phyloP scores from a whole-genome alignment of 768 basidiomycete species.

The Mycena vitilis region DNA sequence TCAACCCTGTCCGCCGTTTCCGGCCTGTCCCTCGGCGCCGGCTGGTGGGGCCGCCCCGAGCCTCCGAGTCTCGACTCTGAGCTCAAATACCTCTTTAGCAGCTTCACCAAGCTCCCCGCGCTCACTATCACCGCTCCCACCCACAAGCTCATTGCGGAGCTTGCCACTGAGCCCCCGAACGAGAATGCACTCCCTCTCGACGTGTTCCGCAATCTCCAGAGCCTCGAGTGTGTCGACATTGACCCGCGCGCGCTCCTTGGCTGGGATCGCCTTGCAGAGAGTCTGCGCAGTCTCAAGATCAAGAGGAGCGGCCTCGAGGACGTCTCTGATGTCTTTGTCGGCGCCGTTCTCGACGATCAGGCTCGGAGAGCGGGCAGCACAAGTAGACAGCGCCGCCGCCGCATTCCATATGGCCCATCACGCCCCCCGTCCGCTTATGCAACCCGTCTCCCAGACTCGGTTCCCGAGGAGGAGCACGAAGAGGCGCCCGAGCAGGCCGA shows the following conservation, averaged over 20 bases:
- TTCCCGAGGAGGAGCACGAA: conserved; percentile 67
- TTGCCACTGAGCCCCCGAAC: conserved; percentile 74
- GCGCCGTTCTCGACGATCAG: conserved; percentile 83
- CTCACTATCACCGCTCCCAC: conserved; percentile 74
- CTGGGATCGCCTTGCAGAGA: conserved; percentile 83
- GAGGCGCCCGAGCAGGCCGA: conserved; percentile 46
- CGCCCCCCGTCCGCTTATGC: conserved; percentile 60
- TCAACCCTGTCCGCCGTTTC: conserved; percentile 85
- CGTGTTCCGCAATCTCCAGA: conserved; percentile 86
- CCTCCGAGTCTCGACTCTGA: conserved; percentile 74
- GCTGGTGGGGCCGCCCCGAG: conserved; percentile 78
- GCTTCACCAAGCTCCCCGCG: conserved; percentile 91
- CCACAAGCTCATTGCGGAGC: conserved; percentile 73
- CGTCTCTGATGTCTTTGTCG: conserved; percentile 79
- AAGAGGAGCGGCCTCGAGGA: conserved; percentile 87
- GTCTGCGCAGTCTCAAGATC: conserved; percentile 79
- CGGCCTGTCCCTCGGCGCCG: conserved; percentile 73
- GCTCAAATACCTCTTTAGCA: conserved; percentile 88
- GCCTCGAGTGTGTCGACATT: conserved; percentile 79
- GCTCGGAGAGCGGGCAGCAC: conserved; percentile 69
- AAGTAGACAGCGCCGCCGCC: conserved; percentile 58
- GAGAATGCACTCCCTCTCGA: conserved; percentile 85
- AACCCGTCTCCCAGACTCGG: conserved; percentile 66
- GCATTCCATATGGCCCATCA: conserved; percentile 52
- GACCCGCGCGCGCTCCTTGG: conserved; percentile 87